Evolutionary conservation across 73 alveolate species (phyloP), one percentile per base, ranked within the genome.

Genomic region (Diophrys appendiculata): DNA sequence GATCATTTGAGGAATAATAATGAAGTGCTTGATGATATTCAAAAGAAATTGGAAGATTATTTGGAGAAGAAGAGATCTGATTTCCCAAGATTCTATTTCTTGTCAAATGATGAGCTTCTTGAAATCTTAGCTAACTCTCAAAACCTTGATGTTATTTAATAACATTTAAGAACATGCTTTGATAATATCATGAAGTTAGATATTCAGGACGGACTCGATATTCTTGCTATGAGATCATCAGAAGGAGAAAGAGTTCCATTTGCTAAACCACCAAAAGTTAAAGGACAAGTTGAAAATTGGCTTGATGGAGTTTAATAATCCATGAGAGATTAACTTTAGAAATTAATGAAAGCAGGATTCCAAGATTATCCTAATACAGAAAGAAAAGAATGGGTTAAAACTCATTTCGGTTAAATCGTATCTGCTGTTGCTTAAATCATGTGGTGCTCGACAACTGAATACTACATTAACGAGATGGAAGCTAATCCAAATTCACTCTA

Each of bases 21-120:
- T 72, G 97, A 93, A 56, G 93, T 91, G 32, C 88, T 96, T 55
- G 98, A 95, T 64, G 95, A 88, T 43, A 95, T 96, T 67, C 93
- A 96, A 86, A 96, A 91, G 82, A 91, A 92, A 29, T 86, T 96
- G 43, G 98, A 89, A 73, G 96, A 90, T 81, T 92, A 92, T 78
- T 65, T 92, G 68, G 96, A 92, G 85, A 89, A 83, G 80, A 92
- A 92, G 92, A 65, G 98, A 54, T 68, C 73, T 27, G 95, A 95
- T 53, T 92, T 92, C 88, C 98, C 98, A 29, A 88, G 98, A 43
- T 92, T 92, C 90, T 89, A 92, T 84, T 92, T 92, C 90, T 88
- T 92, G 69, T 90, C 96, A 22, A 92, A 92, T 77, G 99, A 96
- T 85, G 99, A 96, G 84, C 92, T 96, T 55, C 85, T 96, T 27